Base-by-base conservation (phyloP, 2,329 filamentous ascomycete species). In the Apiospora sp. region DNA sequence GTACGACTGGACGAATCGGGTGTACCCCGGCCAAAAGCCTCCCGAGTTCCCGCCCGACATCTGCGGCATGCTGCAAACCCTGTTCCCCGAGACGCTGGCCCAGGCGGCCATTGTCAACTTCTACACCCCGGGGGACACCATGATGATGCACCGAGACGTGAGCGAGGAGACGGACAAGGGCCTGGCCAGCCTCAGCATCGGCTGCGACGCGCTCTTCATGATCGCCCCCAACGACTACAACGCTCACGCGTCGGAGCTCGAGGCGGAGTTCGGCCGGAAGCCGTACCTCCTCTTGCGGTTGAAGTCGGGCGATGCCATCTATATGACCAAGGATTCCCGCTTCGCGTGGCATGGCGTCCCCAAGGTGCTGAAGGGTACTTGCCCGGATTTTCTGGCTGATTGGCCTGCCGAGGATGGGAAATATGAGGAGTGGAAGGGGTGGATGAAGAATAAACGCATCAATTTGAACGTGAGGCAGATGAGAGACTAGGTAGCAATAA, bases 321-420 rank as follows among this genome's bases (percentile, higher is more conserved):
- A 97, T 79, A 98, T 99, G 96, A 92, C 90, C 69, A 89, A 92
- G 27, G 87, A 91, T 72, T 92, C 94, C 4, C 88, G 96, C 61
- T 97, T 94, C 82, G 95, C 96, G 2, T 98, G 96, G 96, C 96
- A 98, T 83, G 95, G 94, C 16, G 95, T 98, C 16, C 95, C 96
- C 7, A 96, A 95, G 81, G 92, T 98, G 16, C 79, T 98, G 48
- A 88, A 90, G 67, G 89, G 85, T 0, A 97, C 94, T 0, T 98
- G 95, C 82, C 96, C 96, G 0, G 84, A 84, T 0, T 93, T 92
- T 82, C 82, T 98, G 69, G 84, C 86, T 72, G 85, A 92, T 58
- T 98, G 95, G 95, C 95, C 95, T 0, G 86, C 86, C 2, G 81
- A 84, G 58, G 84, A 83, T n/a, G 85, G 82, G 19, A 82, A 82